Conservation (phyloP, 345 rosid species). For the Acer saccharum region DNA sequence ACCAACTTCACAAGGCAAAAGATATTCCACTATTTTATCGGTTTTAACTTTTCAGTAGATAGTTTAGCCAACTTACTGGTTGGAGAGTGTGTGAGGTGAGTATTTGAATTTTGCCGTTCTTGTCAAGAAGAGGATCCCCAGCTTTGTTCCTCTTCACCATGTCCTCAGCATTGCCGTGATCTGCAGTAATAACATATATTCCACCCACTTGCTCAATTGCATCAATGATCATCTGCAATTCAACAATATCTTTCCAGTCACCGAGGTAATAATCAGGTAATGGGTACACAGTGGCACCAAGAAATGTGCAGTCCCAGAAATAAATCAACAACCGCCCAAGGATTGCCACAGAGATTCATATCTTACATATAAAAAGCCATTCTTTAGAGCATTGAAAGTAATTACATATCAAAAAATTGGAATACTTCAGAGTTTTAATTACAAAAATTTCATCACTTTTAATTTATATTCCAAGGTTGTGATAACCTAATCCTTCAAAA, state of each 20-base stretch:
- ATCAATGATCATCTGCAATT: slow-evolving; percentile 79
- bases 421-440: neutral
- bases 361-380: neutral
- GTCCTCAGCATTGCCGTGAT: slow-evolving; percentile 98
- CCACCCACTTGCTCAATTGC: slow-evolving; percentile 87
- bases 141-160: slow-evolving; percentile 92
- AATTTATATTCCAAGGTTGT: neutral
- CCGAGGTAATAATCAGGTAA: neutral
- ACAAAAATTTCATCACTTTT: neutral
- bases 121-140: slow-evolving; percentile 68
- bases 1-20: neutral
- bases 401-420: neutral
- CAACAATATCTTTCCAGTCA: slow-evolving; percentile 7
- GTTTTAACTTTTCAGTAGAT: too few relatives aligned
- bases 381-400: neutral
- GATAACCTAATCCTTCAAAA: neutral
- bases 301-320: neutral
- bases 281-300: neutral
- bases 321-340: neutral
- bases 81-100: slow-evolving; percentile 95
- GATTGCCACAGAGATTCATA: neutral
- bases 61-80: slow-evolving; percentile 59
- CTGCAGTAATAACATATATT: slow-evolving; percentile 90
- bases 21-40: neutral
- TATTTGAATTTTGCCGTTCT: slow-evolving; percentile 78